phyloP scores from a whole-genome alignment of 1,139 yeast species.

The Geotrichum phurueaensis region DNA sequence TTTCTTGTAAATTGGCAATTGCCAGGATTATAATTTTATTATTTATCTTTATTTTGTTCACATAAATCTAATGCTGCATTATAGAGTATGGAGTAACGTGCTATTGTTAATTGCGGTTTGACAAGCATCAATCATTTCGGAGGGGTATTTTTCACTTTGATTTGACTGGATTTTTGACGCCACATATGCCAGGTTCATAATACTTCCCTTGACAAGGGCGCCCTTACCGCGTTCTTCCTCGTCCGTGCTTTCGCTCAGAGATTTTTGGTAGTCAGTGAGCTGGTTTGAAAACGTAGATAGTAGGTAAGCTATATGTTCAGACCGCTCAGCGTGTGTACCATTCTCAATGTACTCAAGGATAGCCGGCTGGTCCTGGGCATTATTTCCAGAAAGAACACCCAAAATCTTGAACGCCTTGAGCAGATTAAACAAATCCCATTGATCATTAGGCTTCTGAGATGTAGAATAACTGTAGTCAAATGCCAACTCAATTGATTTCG shows the following conservation, averaged over 20 bases:
- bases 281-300: constrained; percentile 8
- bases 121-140: constrained; percentile 2
- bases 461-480: constrained; percentile 10
- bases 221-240: not conserved
- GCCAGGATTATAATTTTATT: not conserved
- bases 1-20: constrained; percentile 1
- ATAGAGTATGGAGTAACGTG: not conserved
- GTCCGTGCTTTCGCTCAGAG: not conserved
- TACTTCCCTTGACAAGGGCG: not conserved
- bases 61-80: not conserved
- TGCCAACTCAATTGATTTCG: constrained; percentile 1
- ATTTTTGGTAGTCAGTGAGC: constrained; percentile 1
- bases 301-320: constrained; percentile 4
- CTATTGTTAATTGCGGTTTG: constrained; percentile 13
- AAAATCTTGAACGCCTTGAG: constrained; percentile 21
- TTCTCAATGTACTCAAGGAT: not conserved
- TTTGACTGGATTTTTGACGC: not conserved
- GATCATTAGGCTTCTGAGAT: constrained; percentile 3
- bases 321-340: not conserved
- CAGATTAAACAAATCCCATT: constrained; percentile 14
- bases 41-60: not conserved
- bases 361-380: not conserved
- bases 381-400: constrained; percentile 20
- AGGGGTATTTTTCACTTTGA: not conserved
- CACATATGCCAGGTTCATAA: not conserved